Percentiles rank a stretch among this genome's conserved stretches.
Conservation (phyloP, 2,329 filamentous ascomycete genomes). For the Claviceps sp. region DNA sequence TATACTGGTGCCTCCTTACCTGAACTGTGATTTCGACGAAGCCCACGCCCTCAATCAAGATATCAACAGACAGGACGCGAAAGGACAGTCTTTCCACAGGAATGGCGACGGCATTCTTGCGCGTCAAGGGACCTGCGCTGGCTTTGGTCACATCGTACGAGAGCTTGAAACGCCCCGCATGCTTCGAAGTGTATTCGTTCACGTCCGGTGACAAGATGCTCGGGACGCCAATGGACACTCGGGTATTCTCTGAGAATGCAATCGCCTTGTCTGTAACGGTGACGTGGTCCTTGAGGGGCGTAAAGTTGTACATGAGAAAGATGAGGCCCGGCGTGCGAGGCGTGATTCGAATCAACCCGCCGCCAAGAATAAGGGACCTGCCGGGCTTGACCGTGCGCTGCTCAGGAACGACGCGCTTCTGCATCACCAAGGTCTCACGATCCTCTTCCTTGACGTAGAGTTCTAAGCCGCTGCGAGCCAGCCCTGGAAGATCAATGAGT, state of each 20-base stretch:
- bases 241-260: conserved; percentile 52
- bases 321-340: conserved; percentile 47
- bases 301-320: conserved; percentile 77
- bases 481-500: conserved; percentile 80
- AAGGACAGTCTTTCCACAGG: conserved; percentile 63
- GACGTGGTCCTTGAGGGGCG: conserved; percentile 62
- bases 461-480: conserved; percentile 62
- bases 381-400: conserved; percentile 61
- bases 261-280: conserved; percentile 71
- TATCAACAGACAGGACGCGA: conserved; percentile 64
- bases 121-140: conserved; percentile 61
- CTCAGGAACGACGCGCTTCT: conserved; percentile 56
- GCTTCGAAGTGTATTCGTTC: conserved; percentile 40
- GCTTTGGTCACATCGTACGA: conserved; percentile 72
- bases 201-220: conserved; percentile 49
- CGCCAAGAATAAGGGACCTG: conserved; percentile 68
- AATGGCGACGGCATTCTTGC: conserved; percentile 45
- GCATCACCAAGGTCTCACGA: conserved; percentile 64
- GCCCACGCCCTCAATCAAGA: conserved; percentile 82
- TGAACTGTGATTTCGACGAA: conserved; percentile 87
- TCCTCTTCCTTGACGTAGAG: conserved; percentile 54
- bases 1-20: conserved; percentile 45
- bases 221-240: conserved; percentile 41
- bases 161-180: conserved; percentile 63
- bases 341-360: conserved; percentile 75